Evolutionary conservation across 2,329 filamentous ascomycete genomes (phyloP).

Genomic region (Phyllosticta capitalensis): DNA sequence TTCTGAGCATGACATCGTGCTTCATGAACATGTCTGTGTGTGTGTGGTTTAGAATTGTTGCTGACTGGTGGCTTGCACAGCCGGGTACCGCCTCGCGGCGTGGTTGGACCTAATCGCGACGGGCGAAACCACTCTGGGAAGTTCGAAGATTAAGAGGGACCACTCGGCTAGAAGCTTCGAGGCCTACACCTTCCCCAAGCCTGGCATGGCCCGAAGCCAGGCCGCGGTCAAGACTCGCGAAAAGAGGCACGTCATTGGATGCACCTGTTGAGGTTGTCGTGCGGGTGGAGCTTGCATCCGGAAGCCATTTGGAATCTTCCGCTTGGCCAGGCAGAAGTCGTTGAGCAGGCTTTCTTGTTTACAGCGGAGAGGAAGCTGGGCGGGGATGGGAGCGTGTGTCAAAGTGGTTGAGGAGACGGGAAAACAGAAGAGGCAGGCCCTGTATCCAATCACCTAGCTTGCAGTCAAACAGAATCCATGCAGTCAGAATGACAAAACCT

Average conservation of each 20-base stretch:
- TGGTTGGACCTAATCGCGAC: conserved; percentile 28
- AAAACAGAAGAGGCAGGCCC: too few species aligned
- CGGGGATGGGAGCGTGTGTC: too few species aligned
- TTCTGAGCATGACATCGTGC: too few species aligned
- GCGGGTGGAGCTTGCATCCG: neutral
- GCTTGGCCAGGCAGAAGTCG: neutral
- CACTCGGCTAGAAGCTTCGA: neutral
- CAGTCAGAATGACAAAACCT: too few species aligned
- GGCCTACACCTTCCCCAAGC: conserved; percentile 4
- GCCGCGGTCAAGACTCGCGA: conserved; percentile 2
- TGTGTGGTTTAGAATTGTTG: neutral
- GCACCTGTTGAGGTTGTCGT: neutral
- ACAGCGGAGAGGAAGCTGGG: too few species aligned
- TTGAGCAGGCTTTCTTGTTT: neutral
- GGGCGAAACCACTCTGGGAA: conserved; percentile 10
- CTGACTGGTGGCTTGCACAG: conserved; percentile 6
- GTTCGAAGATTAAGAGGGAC: conserved; percentile 2
- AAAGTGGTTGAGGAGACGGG: too few species aligned
- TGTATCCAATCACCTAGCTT: too few species aligned
- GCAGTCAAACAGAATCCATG: too few species aligned
- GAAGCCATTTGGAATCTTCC: neutral
- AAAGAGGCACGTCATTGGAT: conserved; percentile 8
- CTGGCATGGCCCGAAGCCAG: neutral
- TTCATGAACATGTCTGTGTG: too few species aligned
- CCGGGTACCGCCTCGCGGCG: conserved; percentile 27